Evolutionary conservation across 495 filamentous ascomycete species (phyloP).

Genomic region (Copromyces sp.): DNA sequence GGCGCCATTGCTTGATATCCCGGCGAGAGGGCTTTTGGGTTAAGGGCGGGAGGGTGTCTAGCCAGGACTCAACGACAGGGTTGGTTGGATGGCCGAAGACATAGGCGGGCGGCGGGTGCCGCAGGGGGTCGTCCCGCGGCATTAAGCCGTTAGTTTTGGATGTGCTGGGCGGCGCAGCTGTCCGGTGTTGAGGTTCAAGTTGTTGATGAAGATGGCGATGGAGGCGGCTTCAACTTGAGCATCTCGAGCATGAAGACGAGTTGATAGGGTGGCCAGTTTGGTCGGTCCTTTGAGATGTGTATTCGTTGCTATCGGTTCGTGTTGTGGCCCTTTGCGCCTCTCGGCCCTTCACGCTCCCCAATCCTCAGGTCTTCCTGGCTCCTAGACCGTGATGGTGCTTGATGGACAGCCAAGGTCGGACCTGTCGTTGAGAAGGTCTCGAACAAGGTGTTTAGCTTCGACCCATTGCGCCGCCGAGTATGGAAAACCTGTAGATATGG

Average conservation of each 20-base stretch:
- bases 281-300: not conserved
- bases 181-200: not conserved
- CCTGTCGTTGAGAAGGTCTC: not conserved
- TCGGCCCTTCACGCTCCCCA: not conserved
- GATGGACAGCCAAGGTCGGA: not conserved
- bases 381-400: not conserved
- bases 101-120: not conserved
- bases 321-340: not conserved
- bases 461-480: not conserved
- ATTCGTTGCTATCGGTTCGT: not conserved
- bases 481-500: not conserved
- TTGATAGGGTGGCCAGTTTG: not conserved
- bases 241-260: not conserved
- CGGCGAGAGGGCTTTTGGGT: conserved; percentile 12
- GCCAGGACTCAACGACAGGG: conserved; percentile 17
- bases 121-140: not conserved
- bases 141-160: not conserved
- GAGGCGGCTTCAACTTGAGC: not conserved
- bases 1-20: conserved; percentile 5
- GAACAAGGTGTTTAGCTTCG: not conserved
- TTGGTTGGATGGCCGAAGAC: not conserved
- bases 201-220: not conserved
- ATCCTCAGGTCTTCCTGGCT: not conserved
- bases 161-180: not conserved
- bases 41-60: conserved; percentile 13